Conservation (phyloP, 2,329 filamentous ascomycete species). For the Tolypocladium paradoxum region DNA sequence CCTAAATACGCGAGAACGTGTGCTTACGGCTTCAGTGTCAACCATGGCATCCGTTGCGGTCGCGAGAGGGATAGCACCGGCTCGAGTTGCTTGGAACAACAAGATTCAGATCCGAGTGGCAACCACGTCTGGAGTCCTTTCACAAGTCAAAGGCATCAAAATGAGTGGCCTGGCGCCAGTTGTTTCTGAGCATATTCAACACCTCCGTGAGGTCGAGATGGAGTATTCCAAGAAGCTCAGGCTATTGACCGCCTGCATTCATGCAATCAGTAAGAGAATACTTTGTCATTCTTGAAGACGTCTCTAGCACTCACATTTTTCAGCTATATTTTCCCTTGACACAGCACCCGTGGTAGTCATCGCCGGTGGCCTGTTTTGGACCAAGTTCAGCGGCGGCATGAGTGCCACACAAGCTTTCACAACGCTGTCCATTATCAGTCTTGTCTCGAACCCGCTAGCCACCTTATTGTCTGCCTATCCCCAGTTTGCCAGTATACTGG, state of each 20-base stretch:
- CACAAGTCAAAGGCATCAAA: conserved; percentile 23
- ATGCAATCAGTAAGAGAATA: conserved; percentile 5
- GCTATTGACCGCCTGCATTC: conserved; percentile 1
- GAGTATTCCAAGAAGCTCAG: conserved; percentile 4
- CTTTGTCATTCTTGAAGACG: too few relatives aligned
- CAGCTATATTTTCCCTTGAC: neutral
- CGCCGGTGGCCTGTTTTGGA: conserved; percentile 5
- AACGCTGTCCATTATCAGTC: conserved; percentile 5
- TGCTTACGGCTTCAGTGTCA: too few relatives aligned
- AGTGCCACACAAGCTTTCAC: conserved; percentile 3
- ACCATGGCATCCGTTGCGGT: conserved; percentile 29
- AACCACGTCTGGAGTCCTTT: conserved; percentile 17
- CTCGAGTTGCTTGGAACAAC: conserved; percentile 22
- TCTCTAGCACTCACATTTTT: neutral
- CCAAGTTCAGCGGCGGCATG: conserved; percentile 1
- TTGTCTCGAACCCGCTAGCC: conserved; percentile 3
- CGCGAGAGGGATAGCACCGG: conserved; percentile 29
- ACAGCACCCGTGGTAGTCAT: conserved; percentile 6
- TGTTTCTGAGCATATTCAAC: conserved; percentile 2
- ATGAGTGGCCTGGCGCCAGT: conserved; percentile 19
- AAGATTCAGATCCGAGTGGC: conserved; percentile 19
- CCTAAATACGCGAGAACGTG: too few relatives aligned
- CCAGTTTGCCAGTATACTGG: neutral
- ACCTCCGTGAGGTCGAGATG: conserved; percentile 7
- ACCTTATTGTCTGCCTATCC: conserved; percentile 2